Conservation (phyloP, 352 stramenopile genomes). For the Phytophthora gonapodyides region DNA sequence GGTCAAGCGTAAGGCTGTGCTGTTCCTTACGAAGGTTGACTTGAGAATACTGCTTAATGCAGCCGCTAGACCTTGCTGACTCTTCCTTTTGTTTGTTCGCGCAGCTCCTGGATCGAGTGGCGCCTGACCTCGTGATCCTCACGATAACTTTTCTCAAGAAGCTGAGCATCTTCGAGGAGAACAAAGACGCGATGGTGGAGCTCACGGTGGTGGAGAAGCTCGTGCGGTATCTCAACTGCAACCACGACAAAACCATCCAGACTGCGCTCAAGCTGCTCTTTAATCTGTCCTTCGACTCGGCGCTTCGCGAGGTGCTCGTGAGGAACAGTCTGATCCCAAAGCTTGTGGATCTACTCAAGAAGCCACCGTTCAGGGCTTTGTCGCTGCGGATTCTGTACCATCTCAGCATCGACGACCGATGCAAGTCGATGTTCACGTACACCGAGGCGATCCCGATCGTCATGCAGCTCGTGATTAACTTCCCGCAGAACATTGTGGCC, state of each 20-base stretch:
- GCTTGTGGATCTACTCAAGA: conserved; percentile 94
- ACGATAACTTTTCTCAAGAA: conserved; percentile 94
- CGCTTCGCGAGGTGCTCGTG: conserved; percentile 84
- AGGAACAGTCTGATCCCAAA: conserved; percentile 91
- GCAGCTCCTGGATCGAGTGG: conserved; percentile 87
- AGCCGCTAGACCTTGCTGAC: background rate
- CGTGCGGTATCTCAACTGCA: conserved; percentile 79
- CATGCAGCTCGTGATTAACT: conserved; percentile 95
- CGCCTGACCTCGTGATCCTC: conserved; percentile 89
- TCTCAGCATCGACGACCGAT: conserved; percentile 94
- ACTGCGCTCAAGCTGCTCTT: conserved; percentile 91
- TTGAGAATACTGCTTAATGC: background rate
- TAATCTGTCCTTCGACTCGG: conserved; percentile 95
- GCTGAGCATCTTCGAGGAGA: conserved; percentile 95
- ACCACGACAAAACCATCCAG: conserved; percentile 87
- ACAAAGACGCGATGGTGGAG: conserved; percentile 93
- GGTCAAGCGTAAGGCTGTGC: conserved; percentile 93
- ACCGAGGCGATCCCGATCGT: conserved; percentile 94
- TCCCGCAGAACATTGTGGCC: conserved; percentile 90
- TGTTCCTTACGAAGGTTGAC: conserved; percentile 74
- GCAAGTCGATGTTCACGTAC: conserved; percentile 96
- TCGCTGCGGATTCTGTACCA: conserved; percentile 94
- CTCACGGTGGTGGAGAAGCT: conserved; percentile 77
- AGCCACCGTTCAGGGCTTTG: conserved; percentile 86
- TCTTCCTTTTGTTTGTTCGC: conserved; percentile 19